A percentile compares a stretch with the other conserved stretches of the same genome.
Evolutionary conservation across 768 basidiomycete genomes (phyloP).

Genomic region (Naganishia antarctica): DNA sequence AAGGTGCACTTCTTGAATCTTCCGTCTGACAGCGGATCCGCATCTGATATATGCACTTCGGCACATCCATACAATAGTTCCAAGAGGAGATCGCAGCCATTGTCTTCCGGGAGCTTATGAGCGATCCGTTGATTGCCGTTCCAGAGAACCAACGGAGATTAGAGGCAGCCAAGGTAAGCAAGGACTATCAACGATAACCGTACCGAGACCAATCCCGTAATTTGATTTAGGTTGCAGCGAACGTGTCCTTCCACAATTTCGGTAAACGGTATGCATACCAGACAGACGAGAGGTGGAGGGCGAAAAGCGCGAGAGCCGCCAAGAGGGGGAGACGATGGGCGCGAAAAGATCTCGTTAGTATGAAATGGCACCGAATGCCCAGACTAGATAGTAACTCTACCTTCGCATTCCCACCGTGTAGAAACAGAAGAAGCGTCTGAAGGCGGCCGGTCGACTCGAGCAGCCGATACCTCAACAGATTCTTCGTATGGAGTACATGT

Average conservation of each 20-base stretch:
- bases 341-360: slow-evolving; percentile 43
- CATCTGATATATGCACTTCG: not conserved
- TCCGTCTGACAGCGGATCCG: too few species aligned
- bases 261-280: slow-evolving; percentile 36
- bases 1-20: too few species aligned
- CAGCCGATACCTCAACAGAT: slow-evolving; percentile 3
- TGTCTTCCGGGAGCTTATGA: slow-evolving; percentile 6
- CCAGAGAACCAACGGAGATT: slow-evolving; percentile 16
- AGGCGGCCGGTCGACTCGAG: slow-evolving; percentile 27
- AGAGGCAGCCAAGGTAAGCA: slow-evolving; percentile 20
- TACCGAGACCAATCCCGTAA: too few species aligned
- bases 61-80: not conserved
- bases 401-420: not conserved
- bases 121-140: not conserved
- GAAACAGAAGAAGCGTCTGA: slow-evolving; percentile 45
- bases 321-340: slow-evolving; percentile 47
- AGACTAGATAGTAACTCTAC: not conserved
- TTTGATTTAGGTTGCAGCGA: slow-evolving; percentile 20
- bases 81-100: slow-evolving; percentile 23
- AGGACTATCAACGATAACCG: too few species aligned
- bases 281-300: slow-evolving; percentile 35
- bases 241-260: slow-evolving; percentile 41
- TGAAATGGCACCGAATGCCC: not conserved
- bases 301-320: slow-evolving; percentile 36
- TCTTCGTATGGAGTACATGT: slow-evolving; percentile 46